phyloP scores from a whole-genome alignment of 1,284 basidiomycete genomes.

The Cutaneotrichosporon cyanovorans region DNA sequence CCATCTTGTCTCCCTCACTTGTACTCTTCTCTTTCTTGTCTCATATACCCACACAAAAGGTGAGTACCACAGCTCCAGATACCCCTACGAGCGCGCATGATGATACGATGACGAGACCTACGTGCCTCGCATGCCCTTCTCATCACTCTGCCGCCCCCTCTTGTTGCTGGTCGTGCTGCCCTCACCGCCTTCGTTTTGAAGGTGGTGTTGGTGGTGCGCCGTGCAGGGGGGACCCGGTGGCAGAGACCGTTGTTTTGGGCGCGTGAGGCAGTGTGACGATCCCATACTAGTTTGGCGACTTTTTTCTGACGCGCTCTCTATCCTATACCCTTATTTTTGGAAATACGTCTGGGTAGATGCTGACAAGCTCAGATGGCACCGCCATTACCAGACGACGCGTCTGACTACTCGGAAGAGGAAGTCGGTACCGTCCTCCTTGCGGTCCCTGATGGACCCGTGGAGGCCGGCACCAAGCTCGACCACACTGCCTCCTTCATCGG shows the following conservation, averaged over 20 bases:
- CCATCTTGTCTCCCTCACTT: background rate
- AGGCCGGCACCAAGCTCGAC: constrained; percentile 23
- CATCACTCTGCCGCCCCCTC: constrained; percentile 5
- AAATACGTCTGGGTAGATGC: constrained; percentile 1
- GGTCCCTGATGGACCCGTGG: constrained; percentile 41
- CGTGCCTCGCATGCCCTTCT: constrained; percentile 7
- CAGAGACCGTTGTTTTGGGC: background rate
- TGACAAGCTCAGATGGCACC: constrained; percentile 6
- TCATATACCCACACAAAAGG: background rate
- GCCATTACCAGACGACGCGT: background rate
- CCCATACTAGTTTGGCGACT: constrained; percentile 45
- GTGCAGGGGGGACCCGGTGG: constrained; percentile 2
- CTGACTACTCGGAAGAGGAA: constrained; percentile 7
- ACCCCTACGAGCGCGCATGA: constrained; percentile 19
- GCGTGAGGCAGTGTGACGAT: constrained; percentile 28
- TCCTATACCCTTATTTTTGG: constrained; percentile 4
- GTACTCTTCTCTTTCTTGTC: background rate
- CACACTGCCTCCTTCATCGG: constrained; percentile 40
- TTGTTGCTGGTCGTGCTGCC: constrained; percentile 15
- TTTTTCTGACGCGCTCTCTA: constrained; percentile 30
- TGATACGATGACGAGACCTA: constrained; percentile 46
- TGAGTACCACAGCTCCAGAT: background rate
- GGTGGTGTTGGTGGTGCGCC: background rate
- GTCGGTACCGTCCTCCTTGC: constrained; percentile 40
- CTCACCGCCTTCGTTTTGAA: constrained; percentile 18